A percentile compares a stretch with the other conserved stretches of the same genome.
These are phyloP conservation scores for Pseudogymnoascus sp. DNA, from an alignment of 2,329 filamentous ascomycete genomes.

Conservation along the genomic window DNA sequence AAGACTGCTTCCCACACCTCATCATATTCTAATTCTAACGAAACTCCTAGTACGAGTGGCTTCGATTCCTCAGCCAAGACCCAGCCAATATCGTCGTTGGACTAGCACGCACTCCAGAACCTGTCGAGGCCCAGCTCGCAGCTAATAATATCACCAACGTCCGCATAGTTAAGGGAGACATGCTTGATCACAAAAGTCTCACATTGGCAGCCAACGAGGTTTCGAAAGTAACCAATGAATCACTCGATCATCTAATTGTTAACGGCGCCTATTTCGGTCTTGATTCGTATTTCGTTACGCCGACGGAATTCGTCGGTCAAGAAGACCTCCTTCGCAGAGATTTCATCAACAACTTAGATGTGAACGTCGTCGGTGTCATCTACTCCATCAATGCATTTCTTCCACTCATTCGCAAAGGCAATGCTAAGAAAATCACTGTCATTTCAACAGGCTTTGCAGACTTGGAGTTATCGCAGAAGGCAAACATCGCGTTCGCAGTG, in stretches of 20 bases:
- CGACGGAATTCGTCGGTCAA: constrained; percentile 18
- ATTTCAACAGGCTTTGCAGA: constrained; percentile 43
- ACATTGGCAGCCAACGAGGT: constrained; percentile 7
- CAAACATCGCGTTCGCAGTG: constrained; percentile 28
- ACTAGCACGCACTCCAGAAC: constrained; percentile 38
- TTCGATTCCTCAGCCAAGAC: constrained; percentile 38
- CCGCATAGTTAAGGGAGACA: not conserved
- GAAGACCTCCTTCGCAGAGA: constrained; percentile 28
- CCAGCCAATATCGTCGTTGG: constrained; percentile 38
- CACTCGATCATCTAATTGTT: constrained; percentile 22
- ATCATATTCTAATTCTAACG: not conserved
- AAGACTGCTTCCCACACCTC: not conserved
- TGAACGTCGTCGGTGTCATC: constrained; percentile 45
- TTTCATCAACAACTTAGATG: constrained; percentile 30
- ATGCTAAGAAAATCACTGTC: constrained; percentile 44
- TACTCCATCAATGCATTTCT: constrained; percentile 45
- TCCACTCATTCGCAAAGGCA: constrained; percentile 43
- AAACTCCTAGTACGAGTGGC: constrained; percentile 38
- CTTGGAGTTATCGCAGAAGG: constrained; percentile 33
- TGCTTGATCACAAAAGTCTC: constrained; percentile 6
- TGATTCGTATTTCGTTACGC: constrained; percentile 15
- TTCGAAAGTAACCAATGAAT: constrained; percentile 22
- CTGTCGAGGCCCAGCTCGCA: constrained; percentile 36
- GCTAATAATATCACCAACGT: constrained; percentile 14
- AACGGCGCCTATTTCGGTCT: constrained; percentile 26